These are phyloP conservation scores for Smallanthus sonchifolius DNA, from an alignment of 129 eudicot species.

Conservation along the genomic window DNA sequence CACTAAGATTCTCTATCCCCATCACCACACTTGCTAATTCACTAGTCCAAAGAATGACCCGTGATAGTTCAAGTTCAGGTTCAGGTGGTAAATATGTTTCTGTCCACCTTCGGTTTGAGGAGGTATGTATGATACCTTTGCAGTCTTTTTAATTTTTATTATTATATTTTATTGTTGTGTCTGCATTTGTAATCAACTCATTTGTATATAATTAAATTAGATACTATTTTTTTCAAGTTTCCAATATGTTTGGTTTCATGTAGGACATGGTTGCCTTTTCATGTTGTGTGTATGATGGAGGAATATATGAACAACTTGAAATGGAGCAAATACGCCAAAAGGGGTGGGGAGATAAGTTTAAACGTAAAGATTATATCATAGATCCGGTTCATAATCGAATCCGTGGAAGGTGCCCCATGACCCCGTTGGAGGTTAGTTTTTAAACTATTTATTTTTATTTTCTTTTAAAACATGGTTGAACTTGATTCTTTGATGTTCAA, in stretches of 20 bases:
- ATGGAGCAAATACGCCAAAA: constrained; percentile 67
- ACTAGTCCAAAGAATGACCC: constrained; percentile 58
- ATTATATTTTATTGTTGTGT: neutral
- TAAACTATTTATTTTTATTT: neutral
- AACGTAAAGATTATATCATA: constrained; percentile 44
- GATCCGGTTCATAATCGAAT: constrained; percentile 56
- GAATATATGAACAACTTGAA: constrained; percentile 42
- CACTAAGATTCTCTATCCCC: constrained; percentile 61
- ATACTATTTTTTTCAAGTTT: neutral
- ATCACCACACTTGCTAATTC: constrained; percentile 51
- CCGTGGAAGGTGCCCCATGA: constrained; percentile 77
- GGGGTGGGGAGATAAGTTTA: constrained; percentile 79
- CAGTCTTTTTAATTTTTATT: neutral
- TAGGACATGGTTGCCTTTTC: constrained; percentile 94
- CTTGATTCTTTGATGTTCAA: neutral
- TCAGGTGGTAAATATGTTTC: constrained; percentile 72
- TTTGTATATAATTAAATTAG: neutral
- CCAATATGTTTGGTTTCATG: neutral
- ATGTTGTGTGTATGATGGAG: constrained; percentile 80
- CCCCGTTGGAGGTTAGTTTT: constrained; percentile 84
- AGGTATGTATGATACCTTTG: constrained; percentile 53
- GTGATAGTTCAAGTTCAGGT: constrained; percentile 44
- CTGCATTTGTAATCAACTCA: constrained; percentile 4
- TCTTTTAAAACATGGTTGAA: neutral
- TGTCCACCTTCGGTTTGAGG: constrained; percentile 88